Evolutionary conservation across 306 rosid genomes (phyloP).

Genomic region (Spatholobus suberectus): DNA sequence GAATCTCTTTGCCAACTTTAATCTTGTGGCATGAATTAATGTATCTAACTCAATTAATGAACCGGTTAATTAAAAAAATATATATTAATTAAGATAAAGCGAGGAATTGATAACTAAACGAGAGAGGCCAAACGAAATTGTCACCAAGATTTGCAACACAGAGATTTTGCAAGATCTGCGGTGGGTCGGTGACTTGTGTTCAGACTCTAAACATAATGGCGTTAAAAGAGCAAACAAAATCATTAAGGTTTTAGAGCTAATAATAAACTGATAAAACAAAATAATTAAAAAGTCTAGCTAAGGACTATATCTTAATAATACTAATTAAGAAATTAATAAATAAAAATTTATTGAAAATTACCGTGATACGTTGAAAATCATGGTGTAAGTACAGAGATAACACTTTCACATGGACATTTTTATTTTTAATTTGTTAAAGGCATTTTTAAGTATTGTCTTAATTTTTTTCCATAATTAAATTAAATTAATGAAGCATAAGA

Average conservation of each 20-base stretch:
- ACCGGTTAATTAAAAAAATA: neutral
- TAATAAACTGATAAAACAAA: neutral
- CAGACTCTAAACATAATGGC: neutral
- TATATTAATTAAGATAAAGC: constrained; percentile 13
- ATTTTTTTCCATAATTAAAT: neutral
- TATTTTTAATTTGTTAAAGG: neutral
- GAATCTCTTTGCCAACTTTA: constrained; percentile 45
- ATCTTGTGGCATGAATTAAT: constrained; percentile 37
- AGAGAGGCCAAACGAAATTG: constrained; percentile 36
- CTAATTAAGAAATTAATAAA: neutral
- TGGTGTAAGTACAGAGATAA: neutral
- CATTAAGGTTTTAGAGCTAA: neutral
- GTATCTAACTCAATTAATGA: constrained; percentile 35
- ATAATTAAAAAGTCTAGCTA: neutral
- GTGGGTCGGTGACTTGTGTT: constrained; percentile 50
- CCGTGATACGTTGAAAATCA: neutral
- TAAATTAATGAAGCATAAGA: constrained; percentile 10
- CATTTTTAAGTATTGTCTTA: neutral
- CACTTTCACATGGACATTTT: neutral
- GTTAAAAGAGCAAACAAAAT: neutral
- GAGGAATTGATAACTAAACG: constrained; percentile 22
- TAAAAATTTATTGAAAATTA: neutral
- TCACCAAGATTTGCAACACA: constrained; percentile 56
- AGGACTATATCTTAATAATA: neutral
- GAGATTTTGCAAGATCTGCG: constrained; percentile 61